Conservation (phyloP, 768 basidiomycete species). For the Boletus pseudopeckii region DNA sequence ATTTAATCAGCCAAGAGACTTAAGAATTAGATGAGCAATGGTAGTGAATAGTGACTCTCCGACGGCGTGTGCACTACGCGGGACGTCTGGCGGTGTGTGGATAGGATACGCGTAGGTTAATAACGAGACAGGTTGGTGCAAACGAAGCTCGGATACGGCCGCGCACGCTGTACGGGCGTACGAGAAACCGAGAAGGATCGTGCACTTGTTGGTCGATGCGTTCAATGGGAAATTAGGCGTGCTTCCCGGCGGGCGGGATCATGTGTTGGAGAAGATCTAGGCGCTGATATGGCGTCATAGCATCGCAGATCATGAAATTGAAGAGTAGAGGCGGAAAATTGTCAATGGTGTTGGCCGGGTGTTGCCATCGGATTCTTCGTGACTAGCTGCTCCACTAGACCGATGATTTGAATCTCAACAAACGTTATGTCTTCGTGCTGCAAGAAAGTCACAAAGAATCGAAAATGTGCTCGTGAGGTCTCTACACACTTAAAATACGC, state of each 20-base stretch:
- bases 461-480: background rate
- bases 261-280: constrained; percentile 12
- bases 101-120: too few species aligned
- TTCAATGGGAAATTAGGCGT: constrained; percentile 5
- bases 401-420: too few species aligned
- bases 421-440: too few species aligned
- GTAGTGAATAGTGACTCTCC: too few species aligned
- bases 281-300: constrained; percentile 12
- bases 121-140: too few species aligned
- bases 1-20: too few species aligned
- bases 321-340: background rate
- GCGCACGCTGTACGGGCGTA: background rate
- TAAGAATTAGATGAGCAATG: too few species aligned
- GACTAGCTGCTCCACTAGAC: too few species aligned
- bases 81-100: too few species aligned
- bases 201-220: background rate
- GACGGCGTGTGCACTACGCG: too few species aligned
- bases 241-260: constrained; percentile 2
- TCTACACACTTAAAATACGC: too few species aligned
- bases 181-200: background rate
- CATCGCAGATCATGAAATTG: constrained; percentile 3
- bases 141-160: background rate
- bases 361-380: background rate
- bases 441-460: background rate
- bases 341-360: background rate